Base-by-base conservation (phyloP, 176 grass and related monocot genomes). In the Coix lacrymajobi region DNA sequence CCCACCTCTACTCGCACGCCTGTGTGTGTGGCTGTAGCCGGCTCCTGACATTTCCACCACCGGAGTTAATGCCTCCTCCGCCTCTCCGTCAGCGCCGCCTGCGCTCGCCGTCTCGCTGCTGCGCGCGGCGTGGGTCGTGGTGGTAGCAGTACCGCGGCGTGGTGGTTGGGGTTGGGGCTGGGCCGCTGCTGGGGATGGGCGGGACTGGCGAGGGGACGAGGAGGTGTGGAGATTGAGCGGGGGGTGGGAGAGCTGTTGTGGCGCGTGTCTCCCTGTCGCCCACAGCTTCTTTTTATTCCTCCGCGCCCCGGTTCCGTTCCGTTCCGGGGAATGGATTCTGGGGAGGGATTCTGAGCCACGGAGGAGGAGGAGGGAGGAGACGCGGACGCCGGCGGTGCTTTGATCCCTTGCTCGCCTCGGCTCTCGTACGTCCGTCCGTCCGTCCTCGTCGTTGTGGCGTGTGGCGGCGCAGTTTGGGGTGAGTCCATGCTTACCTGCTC, bases 241-340 rank as follows among this genome's bases (percentile, higher is more conserved):
- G 33, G 4, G 33, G 45, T n/a, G 62, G 51, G 63, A 46, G n/a
- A 28, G 46, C 52, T 60, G 83, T 46, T 22, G 83, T 19, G 49
- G 74, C 74, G 62, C 73, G 73, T 84, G 83, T 78, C 64, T 45
- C 65, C 26, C 30, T 61, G 20, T 70, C 39, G 22, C 66, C 67
- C 68, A 61, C 78, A 69, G 15, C 11, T 60, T 76, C 14, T 26
- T 60, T 68, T 61, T 76, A 76, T 69, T 69, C 60, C 19, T 14
- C 7, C 67, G 11, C 66, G 28, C 11, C 32, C 19, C n/a, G n/a
- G n/a, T n/a, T n/a, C n/a, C 8, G 17, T 52, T n/a, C 22, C 52
- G 48, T 24, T 56, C 52, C 9, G 12, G 14, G 48, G 26, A 28
- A 32, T 20, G 26, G 34, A 17, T 69, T 66, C 82, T 11, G 37